Evolutionary conservation across 768 basidiomycete genomes (phyloP).

Genomic region (Rhodotorula diobovata): DNA sequence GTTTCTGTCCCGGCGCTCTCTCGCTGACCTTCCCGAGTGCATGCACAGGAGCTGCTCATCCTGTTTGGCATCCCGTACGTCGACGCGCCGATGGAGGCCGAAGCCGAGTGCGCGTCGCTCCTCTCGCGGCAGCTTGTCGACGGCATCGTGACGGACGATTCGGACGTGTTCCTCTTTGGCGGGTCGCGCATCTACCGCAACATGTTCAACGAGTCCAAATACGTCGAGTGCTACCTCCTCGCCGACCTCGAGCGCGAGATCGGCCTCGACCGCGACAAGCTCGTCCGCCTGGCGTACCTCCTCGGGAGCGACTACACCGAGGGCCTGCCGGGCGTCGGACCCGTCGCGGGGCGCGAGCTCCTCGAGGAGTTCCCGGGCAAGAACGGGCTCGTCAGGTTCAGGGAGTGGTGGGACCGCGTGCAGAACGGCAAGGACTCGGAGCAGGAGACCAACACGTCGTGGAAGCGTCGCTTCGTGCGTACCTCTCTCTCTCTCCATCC

Average conservation of each 20-base stretch:
- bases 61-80: slow-evolving; percentile 97
- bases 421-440: slow-evolving; percentile 81
- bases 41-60: slow-evolving; percentile 70
- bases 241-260: slow-evolving; percentile 81
- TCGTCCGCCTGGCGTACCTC: slow-evolving; percentile 84
- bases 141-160: slow-evolving; percentile 97
- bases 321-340: slow-evolving; percentile 84
- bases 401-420: slow-evolving; percentile 89
- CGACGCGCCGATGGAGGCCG: slow-evolving; percentile 98
- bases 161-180: slow-evolving; percentile 97
- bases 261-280: slow-evolving; percentile 74
- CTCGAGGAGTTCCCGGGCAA: slow-evolving; percentile 86
- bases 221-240: slow-evolving; percentile 88
- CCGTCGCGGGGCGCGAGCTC: slow-evolving; percentile 93
- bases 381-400: slow-evolving; percentile 72
- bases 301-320: slow-evolving; percentile 96
- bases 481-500: background rate
- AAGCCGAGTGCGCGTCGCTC: slow-evolving; percentile 94
- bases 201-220: slow-evolving; percentile 99
- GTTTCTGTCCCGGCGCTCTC: background rate
- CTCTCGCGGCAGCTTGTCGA: slow-evolving; percentile 80
- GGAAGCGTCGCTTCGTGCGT: slow-evolving; percentile 54
- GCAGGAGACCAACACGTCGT: slow-evolving; percentile 62
- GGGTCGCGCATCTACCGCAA: slow-evolving; percentile 95
- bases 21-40: background rate